Evolutionary conservation across 2,329 filamentous ascomycete species (phyloP).

Genomic region (Beauveria sp.): DNA sequence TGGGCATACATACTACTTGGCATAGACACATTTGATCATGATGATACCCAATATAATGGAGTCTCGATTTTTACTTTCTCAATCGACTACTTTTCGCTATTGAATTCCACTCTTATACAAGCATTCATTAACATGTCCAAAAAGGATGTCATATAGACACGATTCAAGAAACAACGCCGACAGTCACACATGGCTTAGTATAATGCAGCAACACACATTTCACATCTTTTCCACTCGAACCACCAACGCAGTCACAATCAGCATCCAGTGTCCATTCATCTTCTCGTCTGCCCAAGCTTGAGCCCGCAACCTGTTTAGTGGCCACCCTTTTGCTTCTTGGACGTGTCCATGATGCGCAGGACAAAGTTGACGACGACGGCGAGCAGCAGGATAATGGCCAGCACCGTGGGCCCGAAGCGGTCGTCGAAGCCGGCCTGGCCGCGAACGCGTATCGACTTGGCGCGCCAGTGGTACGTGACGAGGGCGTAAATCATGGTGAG

Average conservation of each 20-base stretch:
- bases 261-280: neutral
- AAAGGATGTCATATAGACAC: slow-evolving; percentile 4
- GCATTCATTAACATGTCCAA: slow-evolving; percentile 1
- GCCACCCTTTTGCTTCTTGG: slow-evolving; percentile 30
- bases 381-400: slow-evolving; percentile 77
- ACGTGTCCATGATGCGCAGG: slow-evolving; percentile 53
- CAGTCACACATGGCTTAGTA: neutral
- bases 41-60: slow-evolving; percentile 7
- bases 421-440: slow-evolving; percentile 97
- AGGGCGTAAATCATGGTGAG: slow-evolving; percentile 92
- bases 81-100: neutral
- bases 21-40: neutral
- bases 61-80: neutral
- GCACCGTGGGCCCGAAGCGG: slow-evolving; percentile 82
- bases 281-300: too few relatives aligned
- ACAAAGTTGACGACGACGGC: slow-evolving; percentile 97
- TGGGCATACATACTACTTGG: neutral
- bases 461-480: slow-evolving; percentile 94
- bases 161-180: neutral
- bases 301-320: neutral
- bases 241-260: neutral
- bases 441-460: slow-evolving; percentile 81
- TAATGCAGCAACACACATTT: neutral
- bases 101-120: neutral
- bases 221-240: neutral